Conservation (phyloP, 2,329 filamentous ascomycete species). For the Aspergillaceae sp. region DNA sequence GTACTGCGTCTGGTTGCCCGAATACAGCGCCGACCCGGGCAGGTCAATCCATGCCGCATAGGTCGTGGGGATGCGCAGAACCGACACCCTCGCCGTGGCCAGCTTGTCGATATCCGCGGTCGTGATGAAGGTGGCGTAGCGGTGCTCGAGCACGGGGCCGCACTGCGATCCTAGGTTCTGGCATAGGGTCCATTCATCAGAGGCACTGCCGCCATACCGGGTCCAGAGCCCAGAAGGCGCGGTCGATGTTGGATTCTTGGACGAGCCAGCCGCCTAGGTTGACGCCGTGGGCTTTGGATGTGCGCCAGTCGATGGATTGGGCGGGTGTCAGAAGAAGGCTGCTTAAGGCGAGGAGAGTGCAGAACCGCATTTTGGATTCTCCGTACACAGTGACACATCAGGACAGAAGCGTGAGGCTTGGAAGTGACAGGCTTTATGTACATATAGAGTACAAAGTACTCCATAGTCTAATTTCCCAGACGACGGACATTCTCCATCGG, state of each 20-base stretch:
- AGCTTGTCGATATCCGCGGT: constrained; percentile 8
- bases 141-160: constrained; percentile 8
- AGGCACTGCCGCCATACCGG: constrained; percentile 10
- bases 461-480: too few relatives aligned
- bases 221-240: constrained; percentile 15
- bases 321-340: background rate
- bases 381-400: too few relatives aligned
- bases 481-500: background rate
- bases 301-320: constrained; percentile 14
- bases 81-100: constrained; percentile 4
- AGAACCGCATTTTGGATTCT: background rate
- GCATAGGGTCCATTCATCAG: constrained; percentile 19
- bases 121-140: constrained; percentile 12
- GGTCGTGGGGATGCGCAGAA: constrained; percentile 12
- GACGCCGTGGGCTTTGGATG: constrained; percentile 12
- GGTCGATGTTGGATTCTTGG: constrained; percentile 19
- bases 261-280: constrained; percentile 20
- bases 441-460: too few relatives aligned
- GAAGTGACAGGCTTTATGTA: too few relatives aligned
- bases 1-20: constrained; percentile 14
- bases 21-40: constrained; percentile 18
- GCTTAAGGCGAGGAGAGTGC: background rate
- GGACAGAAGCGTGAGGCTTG: too few relatives aligned
- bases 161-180: constrained; percentile 7
- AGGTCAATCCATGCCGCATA: constrained; percentile 15